A percentile compares a stretch with the other conserved stretches of the same genome.
Evolutionary conservation across 257 asterid genomes (phyloP).

Genomic region (Solanum appendiculatum): DNA sequence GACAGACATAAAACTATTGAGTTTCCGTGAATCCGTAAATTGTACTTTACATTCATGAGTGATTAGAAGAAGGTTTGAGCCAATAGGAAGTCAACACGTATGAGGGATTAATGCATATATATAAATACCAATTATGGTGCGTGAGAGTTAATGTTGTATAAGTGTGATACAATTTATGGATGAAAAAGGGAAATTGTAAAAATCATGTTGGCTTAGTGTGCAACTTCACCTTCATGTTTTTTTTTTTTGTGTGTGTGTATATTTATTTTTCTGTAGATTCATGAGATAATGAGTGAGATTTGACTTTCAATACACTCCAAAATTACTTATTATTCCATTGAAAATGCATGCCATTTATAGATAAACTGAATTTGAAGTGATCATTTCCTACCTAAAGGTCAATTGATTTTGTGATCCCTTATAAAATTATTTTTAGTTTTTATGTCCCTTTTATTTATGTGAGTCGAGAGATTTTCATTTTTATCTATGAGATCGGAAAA

Average conservation of each 20-base stretch:
- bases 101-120: background rate
- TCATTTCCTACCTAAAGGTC: background rate
- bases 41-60: background rate
- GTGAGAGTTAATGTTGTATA: background rate
- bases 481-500: no score
- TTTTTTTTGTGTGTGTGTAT: background rate
- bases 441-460: background rate
- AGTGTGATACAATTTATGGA: background rate
- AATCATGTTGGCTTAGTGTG: background rate
- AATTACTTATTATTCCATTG: background rate
- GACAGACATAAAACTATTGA: background rate
- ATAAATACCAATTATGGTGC: background rate
- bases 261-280: background rate
- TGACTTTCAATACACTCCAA: constrained; percentile 1
- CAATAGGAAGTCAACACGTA: background rate
- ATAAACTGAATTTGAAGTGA: background rate
- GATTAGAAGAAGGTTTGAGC: background rate
- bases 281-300: background rate
- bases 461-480: no score
- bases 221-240: background rate
- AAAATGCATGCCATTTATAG: background rate
- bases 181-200: background rate
- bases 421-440: background rate
- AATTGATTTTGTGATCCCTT: background rate
- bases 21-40: background rate